phyloP scores from a whole-genome alignment of 495 filamentous ascomycete species.

The Aspergillus steynii region DNA sequence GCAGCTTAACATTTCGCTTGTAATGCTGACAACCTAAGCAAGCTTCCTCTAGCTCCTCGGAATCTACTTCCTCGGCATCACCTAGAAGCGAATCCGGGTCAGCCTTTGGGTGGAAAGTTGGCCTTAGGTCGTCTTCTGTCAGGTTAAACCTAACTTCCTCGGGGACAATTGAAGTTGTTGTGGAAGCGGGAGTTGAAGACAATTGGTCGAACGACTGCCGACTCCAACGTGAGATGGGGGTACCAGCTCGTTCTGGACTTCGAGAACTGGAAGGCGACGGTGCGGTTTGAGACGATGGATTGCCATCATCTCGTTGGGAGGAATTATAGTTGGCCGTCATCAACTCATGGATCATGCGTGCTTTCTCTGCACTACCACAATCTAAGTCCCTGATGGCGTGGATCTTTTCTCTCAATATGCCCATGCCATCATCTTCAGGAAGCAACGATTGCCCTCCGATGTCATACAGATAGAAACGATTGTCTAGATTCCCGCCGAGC shows the following conservation, averaged over 20 bases:
- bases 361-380: slow-evolving; percentile 71
- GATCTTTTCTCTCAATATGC: slow-evolving; percentile 70
- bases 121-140: slow-evolving; percentile 66
- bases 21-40: slow-evolving; percentile 88
- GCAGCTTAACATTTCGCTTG: slow-evolving; percentile 90
- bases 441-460: slow-evolving; percentile 42
- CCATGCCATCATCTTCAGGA: slow-evolving; percentile 94
- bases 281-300: slow-evolving; percentile 22
- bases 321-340: slow-evolving; percentile 78
- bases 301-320: slow-evolving; percentile 35
- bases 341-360: slow-evolving; percentile 76
- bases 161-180: slow-evolving; percentile 30
- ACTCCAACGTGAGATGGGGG: slow-evolving; percentile 34
- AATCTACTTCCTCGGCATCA: slow-evolving; percentile 47
- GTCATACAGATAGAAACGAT: slow-evolving; percentile 20
- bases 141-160: slow-evolving; percentile 64
- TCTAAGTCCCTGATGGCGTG: slow-evolving; percentile 67
- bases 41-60: slow-evolving; percentile 40
- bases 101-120: slow-evolving; percentile 62
- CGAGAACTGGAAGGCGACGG: slow-evolving; percentile 37
- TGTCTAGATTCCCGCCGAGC: slow-evolving; percentile 4
- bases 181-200: slow-evolving; percentile 28
- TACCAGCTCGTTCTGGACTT: slow-evolving; percentile 36
- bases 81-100: slow-evolving; percentile 40
- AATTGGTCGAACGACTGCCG: slow-evolving; percentile 29